These are phyloP conservation scores for Monilinia vaccinii-corymbosi DNA, from an alignment of 2,329 filamentous ascomycete genomes.

Conservation along the genomic window DNA sequence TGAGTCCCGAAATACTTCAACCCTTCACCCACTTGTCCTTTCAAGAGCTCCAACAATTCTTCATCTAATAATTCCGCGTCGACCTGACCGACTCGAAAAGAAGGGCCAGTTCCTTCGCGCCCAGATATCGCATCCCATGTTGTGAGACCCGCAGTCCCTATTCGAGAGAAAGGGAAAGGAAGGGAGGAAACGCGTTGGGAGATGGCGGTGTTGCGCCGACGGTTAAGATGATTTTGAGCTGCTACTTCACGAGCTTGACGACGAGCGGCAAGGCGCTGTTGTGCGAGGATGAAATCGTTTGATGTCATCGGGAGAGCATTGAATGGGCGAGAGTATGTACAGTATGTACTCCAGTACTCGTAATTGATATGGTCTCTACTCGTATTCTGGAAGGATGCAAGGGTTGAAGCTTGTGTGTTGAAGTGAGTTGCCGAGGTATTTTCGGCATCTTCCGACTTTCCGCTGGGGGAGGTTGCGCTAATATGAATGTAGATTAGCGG, in stretches of 20 bases:
- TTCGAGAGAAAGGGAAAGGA: conserved; percentile 52
- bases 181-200: conserved; percentile 48
- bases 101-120: conserved; percentile 70
- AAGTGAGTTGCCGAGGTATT: conserved; percentile 6
- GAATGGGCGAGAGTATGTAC: background rate
- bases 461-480: background rate
- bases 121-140: conserved; percentile 65
- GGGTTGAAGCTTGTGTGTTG: background rate
- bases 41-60: conserved; percentile 78
- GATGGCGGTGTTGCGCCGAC: conserved; percentile 40
- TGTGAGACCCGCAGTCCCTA: conserved; percentile 39
- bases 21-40: conserved; percentile 76
- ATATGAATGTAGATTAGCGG: background rate
- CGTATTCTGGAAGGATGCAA: background rate
- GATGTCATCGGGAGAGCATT: conserved; percentile 26
- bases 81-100: conserved; percentile 90
- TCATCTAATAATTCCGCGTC: conserved; percentile 93
- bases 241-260: conserved; percentile 66
- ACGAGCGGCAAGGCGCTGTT: conserved; percentile 75
- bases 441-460: background rate
- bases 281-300: conserved; percentile 68
- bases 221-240: conserved; percentile 44
- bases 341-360: too few species aligned
- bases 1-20: conserved; percentile 77
- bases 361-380: background rate